phyloP scores from a whole-genome alignment of 768 basidiomycete genomes.

The Lentinula edodes region DNA sequence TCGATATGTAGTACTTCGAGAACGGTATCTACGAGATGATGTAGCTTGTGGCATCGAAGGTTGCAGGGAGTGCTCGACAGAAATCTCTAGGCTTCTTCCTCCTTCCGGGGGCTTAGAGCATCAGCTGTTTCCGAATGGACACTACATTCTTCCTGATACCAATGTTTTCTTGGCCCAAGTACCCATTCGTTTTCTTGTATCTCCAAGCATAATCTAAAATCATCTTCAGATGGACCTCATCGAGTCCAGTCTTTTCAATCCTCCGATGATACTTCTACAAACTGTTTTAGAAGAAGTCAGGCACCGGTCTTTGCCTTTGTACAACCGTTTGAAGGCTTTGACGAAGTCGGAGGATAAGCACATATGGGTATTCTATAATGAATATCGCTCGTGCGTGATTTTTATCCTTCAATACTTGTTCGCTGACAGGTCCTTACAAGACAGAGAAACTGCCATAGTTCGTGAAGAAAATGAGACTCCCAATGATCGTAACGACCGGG shows the following conservation, averaged over 20 bases:
- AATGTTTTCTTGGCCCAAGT: constrained; percentile 93
- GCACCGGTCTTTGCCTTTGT: constrained; percentile 87
- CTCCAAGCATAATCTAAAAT: not conserved
- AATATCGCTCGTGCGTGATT: constrained; percentile 66
- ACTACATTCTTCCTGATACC: constrained; percentile 89
- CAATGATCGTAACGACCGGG: constrained; percentile 94
- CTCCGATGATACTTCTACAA: constrained; percentile 87
- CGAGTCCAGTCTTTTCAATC: constrained; percentile 65
- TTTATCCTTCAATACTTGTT: not conserved
- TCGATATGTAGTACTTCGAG: constrained; percentile 64
- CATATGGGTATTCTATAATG: constrained; percentile 86
- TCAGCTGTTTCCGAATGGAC: constrained; percentile 53
- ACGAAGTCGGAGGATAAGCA: constrained; percentile 80
- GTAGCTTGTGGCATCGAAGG: constrained; percentile 77
- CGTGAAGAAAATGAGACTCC: constrained; percentile 76
- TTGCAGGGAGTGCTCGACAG: constrained; percentile 56
- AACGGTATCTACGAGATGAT: constrained; percentile 91
- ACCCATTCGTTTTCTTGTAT: constrained; percentile 14
- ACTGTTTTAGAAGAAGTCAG: constrained; percentile 96
- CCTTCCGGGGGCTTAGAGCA: constrained; percentile 53
- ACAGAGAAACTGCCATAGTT: constrained; percentile 75
- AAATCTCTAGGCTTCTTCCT: constrained; percentile 47
- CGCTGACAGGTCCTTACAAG: constrained; percentile 1
- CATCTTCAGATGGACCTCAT: constrained; percentile 83
- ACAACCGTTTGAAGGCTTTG: constrained; percentile 86